These are phyloP conservation scores for Rhodotorula kratochvilovae DNA, from an alignment of 768 basidiomycete genomes.

Conservation along the genomic window DNA sequence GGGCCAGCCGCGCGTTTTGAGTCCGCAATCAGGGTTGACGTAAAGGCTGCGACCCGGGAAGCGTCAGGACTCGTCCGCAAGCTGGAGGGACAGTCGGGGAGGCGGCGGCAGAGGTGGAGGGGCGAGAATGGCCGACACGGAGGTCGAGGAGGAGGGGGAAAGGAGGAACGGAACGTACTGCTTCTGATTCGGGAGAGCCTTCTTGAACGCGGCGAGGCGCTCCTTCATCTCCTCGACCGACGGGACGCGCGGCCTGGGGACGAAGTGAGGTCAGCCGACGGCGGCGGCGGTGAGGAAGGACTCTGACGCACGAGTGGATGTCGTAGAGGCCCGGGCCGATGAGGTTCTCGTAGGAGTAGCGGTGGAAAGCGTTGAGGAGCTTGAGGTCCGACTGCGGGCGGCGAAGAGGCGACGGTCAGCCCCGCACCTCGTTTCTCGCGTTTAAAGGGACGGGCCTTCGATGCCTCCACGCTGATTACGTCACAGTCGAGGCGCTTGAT, in stretches of 20 bases:
- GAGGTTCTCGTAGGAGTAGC: slow-evolving; percentile 56
- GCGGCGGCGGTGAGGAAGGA: too few species aligned
- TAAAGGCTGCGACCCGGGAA: slow-evolving; percentile 53
- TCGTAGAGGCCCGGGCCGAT: slow-evolving; percentile 68
- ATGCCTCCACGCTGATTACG: slow-evolving; percentile 62
- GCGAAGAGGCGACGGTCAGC: too few species aligned
- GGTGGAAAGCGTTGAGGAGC: slow-evolving; percentile 88
- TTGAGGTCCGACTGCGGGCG: slow-evolving; percentile 72
- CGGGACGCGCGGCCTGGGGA: slow-evolving; percentile 74
- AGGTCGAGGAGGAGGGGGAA: not conserved
- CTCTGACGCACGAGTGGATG: slow-evolving; percentile 63
- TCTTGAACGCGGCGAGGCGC: slow-evolving; percentile 75
- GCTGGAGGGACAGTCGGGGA: too few species aligned
- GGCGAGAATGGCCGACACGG: too few species aligned
- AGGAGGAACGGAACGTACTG: slow-evolving; percentile 9
- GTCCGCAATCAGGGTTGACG: slow-evolving; percentile 96
- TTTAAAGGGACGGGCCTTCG: not conserved
- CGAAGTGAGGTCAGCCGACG: not conserved
- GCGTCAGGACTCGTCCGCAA: too few species aligned
- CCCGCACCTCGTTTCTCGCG: too few species aligned
- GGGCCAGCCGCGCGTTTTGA: slow-evolving; percentile 70
- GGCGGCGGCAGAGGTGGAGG: too few species aligned
- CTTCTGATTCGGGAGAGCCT: slow-evolving; percentile 27
- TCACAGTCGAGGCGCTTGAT: slow-evolving; percentile 78
- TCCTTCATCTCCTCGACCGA: slow-evolving; percentile 88